A percentile compares a stretch with the other conserved stretches of the same genome.
Evolutionary conservation across 345 rosid species (phyloP).

Genomic region (Limnanthes douglasii): DNA sequence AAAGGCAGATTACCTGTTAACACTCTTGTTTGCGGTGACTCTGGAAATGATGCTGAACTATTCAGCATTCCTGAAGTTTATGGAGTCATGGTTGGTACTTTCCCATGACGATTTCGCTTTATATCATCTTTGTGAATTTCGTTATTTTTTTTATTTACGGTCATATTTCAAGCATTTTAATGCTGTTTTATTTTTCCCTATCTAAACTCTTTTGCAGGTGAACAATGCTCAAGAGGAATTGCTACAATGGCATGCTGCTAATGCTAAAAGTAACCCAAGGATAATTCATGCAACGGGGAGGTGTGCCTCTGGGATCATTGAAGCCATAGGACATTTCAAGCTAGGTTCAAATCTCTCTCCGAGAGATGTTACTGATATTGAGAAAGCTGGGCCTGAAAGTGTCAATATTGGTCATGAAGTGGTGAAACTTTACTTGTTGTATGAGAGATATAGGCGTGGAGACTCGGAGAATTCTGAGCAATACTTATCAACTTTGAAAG

Average conservation of each 20-base stretch:
- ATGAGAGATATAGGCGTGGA: slow-evolving; percentile 89
- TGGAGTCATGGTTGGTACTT: slow-evolving; percentile 81
- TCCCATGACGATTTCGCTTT: neutral
- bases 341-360: slow-evolving; percentile 85
- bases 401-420: slow-evolving; percentile 37
- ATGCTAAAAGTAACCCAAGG: slow-evolving; percentile 72
- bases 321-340: slow-evolving; percentile 83
- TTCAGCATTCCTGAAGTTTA: slow-evolving; percentile 81
- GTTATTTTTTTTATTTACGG: neutral
- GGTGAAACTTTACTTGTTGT: slow-evolving; percentile 60
- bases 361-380: slow-evolving; percentile 53
- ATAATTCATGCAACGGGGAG: slow-evolving; percentile 74
- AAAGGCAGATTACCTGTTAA: slow-evolving; percentile 62
- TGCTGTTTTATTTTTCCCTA: neutral
- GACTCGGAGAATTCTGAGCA: slow-evolving; percentile 63
- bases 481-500: slow-evolving; percentile 44
- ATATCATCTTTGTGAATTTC: neutral
- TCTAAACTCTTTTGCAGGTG: slow-evolving; percentile 30
- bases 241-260: slow-evolving; percentile 79
- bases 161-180: neutral
- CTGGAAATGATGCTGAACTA: slow-evolving; percentile 97
- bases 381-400: slow-evolving; percentile 15
- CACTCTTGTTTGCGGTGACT: slow-evolving; percentile 96
- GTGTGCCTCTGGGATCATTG: slow-evolving; percentile 85
- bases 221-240: slow-evolving; percentile 98